These are phyloP conservation scores for Aspergillus mulundensis DNA, from an alignment of 495 filamentous ascomycete genomes.

Conservation along the genomic window DNA sequence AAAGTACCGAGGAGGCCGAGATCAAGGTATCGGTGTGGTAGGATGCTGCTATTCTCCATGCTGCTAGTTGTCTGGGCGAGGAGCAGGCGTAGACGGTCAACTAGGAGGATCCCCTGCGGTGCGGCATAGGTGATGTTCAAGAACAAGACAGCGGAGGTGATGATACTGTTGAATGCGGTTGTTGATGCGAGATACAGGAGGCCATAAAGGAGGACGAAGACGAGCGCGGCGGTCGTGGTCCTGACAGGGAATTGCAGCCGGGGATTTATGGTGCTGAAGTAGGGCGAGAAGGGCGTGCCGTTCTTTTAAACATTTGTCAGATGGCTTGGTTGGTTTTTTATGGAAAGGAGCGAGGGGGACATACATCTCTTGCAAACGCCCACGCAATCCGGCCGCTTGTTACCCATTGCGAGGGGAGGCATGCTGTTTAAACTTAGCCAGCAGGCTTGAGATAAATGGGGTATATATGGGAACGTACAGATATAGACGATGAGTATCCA, in stretches of 20 bases:
- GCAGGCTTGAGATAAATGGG: not conserved
- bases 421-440: conserved; percentile 2
- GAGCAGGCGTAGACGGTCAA: conserved; percentile 12
- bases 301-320: not conserved
- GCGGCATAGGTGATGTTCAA: conserved; percentile 35
- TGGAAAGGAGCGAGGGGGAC: not conserved
- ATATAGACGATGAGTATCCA: conserved; percentile 20
- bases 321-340: not conserved
- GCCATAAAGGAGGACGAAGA: conserved; percentile 32
- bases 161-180: conserved; percentile 40
- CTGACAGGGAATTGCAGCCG: conserved; percentile 21
- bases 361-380: conserved; percentile 36
- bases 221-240: conserved; percentile 25
- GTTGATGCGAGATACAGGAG: conserved; percentile 39
- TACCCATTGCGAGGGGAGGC: conserved; percentile 19
- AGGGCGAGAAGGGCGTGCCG: conserved; percentile 13
- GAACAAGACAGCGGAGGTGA: conserved; percentile 33
- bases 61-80: not conserved
- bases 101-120: conserved; percentile 30
- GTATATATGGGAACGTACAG: conserved; percentile 5
- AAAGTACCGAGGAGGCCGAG: conserved; percentile 25
- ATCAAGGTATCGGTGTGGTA: conserved; percentile 23
- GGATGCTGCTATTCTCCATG: not conserved
- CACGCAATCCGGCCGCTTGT: conserved; percentile 31
- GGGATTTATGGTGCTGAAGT: conserved; percentile 21